Percentiles rank a stretch among this genome's conserved stretches.
Evolutionary conservation across 2,329 filamentous ascomycete genomes (phyloP).

Genomic region (Phialocephala sp.): DNA sequence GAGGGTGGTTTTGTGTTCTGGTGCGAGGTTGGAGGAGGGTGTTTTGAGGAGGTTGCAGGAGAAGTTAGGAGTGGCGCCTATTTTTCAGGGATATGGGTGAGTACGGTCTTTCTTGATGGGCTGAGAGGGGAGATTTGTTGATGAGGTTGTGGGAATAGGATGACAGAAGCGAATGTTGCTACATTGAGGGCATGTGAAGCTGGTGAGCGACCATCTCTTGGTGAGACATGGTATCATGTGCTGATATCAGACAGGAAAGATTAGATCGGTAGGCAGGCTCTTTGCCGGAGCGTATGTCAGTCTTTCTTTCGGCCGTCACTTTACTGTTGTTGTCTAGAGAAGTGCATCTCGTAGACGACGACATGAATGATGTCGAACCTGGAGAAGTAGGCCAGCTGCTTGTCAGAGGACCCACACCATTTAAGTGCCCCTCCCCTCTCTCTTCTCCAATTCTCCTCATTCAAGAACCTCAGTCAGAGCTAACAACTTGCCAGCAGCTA

Average conservation of each 20-base stretch:
- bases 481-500: constrained; percentile 36
- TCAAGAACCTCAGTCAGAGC: background rate
- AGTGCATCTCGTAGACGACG: constrained; percentile 13
- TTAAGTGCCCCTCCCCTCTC: background rate
- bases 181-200: background rate
- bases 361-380: constrained; percentile 13
- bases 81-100: constrained; percentile 18
- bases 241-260: background rate
- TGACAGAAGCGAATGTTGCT: constrained; percentile 17
- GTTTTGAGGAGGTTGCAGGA: constrained; percentile 8
- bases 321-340: constrained; percentile 6
- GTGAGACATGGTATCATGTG: background rate
- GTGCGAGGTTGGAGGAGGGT: constrained; percentile 6
- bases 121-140: background rate
- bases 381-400: constrained; percentile 9
- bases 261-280: constrained; percentile 6
- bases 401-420: constrained; percentile 12
- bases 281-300: constrained; percentile 14
- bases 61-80: constrained; percentile 7
- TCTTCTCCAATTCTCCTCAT: background rate
- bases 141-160: background rate
- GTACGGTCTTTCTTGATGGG: background rate
- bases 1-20: constrained; percentile 11
- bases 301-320: background rate
- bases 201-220: background rate